Conservation (phyloP, 1,139 yeast genomes). For the Chernovozyma sophiae-reginae region DNA sequence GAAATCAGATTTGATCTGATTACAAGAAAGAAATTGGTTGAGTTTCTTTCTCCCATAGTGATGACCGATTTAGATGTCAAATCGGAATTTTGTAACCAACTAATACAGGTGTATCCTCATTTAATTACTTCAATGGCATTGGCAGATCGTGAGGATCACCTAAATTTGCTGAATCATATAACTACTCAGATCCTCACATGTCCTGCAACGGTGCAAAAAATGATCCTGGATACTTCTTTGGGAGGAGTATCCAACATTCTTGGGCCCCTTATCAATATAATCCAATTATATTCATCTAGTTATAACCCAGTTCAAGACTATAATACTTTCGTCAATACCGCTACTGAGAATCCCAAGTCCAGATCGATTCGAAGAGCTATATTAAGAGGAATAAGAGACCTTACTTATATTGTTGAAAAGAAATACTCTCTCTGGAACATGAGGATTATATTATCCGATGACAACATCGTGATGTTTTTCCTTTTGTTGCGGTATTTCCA, state of each 20-base stretch:
- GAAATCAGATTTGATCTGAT: slow-evolving; percentile 54
- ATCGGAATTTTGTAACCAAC: slow-evolving; percentile 46
- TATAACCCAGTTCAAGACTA: slow-evolving; percentile 25
- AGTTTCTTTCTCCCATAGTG: slow-evolving; percentile 49
- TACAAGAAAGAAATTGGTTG: slow-evolving; percentile 43
- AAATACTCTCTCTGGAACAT: slow-evolving; percentile 17
- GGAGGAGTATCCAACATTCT: slow-evolving; percentile 29
- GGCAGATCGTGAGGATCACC: slow-evolving; percentile 63
- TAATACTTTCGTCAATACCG: slow-evolving; percentile 16
- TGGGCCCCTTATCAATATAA: slow-evolving; percentile 44
- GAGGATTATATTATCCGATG: slow-evolving; percentile 20
- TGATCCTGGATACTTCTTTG: slow-evolving; percentile 12
- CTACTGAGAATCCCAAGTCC: neutral
- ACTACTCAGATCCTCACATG: slow-evolving; percentile 64
- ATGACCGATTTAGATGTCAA: slow-evolving; percentile 47
- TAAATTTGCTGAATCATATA: slow-evolving; percentile 50
- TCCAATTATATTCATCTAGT: slow-evolving; percentile 34
- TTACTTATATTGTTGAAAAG: slow-evolving; percentile 42
- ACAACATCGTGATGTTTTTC: slow-evolving; percentile 28
- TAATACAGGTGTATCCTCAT: slow-evolving; percentile 53
- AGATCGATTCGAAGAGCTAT: slow-evolving; percentile 26
- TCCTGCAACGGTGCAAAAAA: slow-evolving; percentile 48
- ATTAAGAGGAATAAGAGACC: slow-evolving; percentile 34
- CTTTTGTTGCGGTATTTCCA: slow-evolving; percentile 50
- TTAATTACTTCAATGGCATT: slow-evolving; percentile 43